phyloP scores from a whole-genome alignment of 2,329 filamentous ascomycete species.

The Volutella citrinella region DNA sequence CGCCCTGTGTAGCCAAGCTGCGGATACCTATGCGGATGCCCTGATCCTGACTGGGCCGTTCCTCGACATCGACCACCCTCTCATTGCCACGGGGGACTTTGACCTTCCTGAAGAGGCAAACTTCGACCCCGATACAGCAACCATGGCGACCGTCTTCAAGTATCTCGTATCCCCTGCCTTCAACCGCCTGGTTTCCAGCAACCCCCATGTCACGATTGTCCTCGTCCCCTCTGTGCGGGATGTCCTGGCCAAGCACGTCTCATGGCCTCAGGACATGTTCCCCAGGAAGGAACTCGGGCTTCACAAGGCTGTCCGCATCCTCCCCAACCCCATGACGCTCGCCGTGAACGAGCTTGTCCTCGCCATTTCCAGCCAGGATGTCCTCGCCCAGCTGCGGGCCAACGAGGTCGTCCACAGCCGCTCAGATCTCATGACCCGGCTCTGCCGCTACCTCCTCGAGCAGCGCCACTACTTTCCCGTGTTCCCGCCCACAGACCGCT shows the following conservation, averaged over 20 bases:
- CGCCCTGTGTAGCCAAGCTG: conserved; percentile 74
- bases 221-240: conserved; percentile 82
- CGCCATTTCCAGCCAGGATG: conserved; percentile 79
- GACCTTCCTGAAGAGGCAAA: conserved; percentile 66
- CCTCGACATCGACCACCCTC: conserved; percentile 85
- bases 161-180: conserved; percentile 74
- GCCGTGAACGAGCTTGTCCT: conserved; percentile 84
- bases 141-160: conserved; percentile 79
- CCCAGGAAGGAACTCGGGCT: conserved; percentile 70
- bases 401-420: conserved; percentile 55
- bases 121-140: conserved; percentile 73
- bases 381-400: conserved; percentile 75
- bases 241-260: conserved; percentile 75
- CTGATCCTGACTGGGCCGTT: conserved; percentile 84
- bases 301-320: conserved; percentile 70
- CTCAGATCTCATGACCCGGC: conserved; percentile 63
- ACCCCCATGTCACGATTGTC: conserved; percentile 77
- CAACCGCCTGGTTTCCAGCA: conserved; percentile 63
- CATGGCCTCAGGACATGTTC: conserved; percentile 71
- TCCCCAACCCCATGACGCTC: conserved; percentile 88
- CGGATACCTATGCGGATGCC: conserved; percentile 70
- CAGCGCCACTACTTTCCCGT: conserved; percentile 90
- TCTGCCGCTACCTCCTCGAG: conserved; percentile 76
- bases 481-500: conserved; percentile 74
- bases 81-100: conserved; percentile 78